A percentile compares a stretch with the other conserved stretches of the same genome.
These are phyloP conservation scores for Drosera spatulata DNA, from an alignment of 179 eudicot species.

Conservation along the genomic window DNA sequence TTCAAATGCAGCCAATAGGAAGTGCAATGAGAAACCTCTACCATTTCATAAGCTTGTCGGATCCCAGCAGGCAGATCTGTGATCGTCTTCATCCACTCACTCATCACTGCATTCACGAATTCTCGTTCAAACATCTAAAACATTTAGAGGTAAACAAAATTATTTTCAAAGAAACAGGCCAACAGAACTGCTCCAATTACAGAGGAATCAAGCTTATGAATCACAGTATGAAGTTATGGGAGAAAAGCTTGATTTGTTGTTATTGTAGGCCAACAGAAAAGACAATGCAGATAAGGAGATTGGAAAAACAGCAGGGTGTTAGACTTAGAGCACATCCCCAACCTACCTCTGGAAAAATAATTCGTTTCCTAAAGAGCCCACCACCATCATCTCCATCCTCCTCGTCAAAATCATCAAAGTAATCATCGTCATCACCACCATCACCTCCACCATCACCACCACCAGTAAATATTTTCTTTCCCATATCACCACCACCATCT, in stretches of 20 bases:
- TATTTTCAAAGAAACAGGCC: too few relatives aligned
- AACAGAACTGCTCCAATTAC: too few relatives aligned
- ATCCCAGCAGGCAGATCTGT: constrained; percentile 95
- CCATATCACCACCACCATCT: constrained; percentile 86
- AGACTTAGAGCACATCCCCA: not conserved
- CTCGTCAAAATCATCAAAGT: constrained; percentile 96
- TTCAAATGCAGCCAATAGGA: not conserved
- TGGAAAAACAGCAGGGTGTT: not conserved
- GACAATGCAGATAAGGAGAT: not conserved
- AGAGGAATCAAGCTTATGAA: too few relatives aligned
- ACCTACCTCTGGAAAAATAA: constrained; percentile 70
- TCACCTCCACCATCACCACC: constrained; percentile 99
- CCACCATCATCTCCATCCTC: constrained; percentile 98
- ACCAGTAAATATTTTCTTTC: constrained; percentile 62
- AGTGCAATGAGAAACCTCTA: constrained; percentile 11
- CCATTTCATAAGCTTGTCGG: constrained; percentile 95
- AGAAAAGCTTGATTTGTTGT: not conserved
- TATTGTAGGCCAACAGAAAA: not conserved
- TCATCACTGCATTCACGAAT: constrained; percentile 86
- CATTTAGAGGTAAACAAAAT: constrained; percentile 8
- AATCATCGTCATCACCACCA: constrained; percentile 91
- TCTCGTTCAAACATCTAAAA: constrained; percentile 76
- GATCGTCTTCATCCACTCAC: constrained; percentile 94
- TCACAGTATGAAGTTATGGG: too few relatives aligned
- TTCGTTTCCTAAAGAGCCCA: constrained; percentile 53